Evolutionary conservation across 2,329 filamentous ascomycete species (phyloP), one percentile per base, ranked within the genome.

Genomic region (Domatiomyces catenatus): DNA sequence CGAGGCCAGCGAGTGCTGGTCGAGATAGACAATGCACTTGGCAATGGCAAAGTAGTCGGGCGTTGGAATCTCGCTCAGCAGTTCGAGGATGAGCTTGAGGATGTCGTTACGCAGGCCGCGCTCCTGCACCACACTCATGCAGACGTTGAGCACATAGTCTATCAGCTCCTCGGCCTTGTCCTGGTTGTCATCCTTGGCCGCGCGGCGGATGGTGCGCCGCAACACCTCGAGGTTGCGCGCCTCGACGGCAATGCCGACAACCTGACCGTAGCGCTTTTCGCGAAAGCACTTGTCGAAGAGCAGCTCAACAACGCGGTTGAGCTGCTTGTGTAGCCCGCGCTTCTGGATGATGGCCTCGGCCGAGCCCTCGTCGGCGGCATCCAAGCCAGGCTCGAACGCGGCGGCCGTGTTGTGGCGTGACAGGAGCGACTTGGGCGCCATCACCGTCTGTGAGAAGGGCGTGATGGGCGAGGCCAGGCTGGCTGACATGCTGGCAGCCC

Each of bases 41-140:
- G 92, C 90, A 61, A 98, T 96, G 18, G 92, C 87, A 66, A 98
- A 98, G 69, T 94, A 96, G 65, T 98, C 92, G 0, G 92, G 92
- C 53, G 79, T 86, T 1, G 88, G 85, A 50, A 94, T 92, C 52
- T 93, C 86, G 70, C 84, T 94, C 53, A 98, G 75, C n/a, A 98
- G 79, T 53, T 90, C 86, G n/a, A 98, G 80, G 50, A 98, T 92
- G 45, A 98, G 75, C 60, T 84, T 83, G 52, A 98, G 70, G 49
- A 98, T 95, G 72, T 82, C 77, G 60, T 81, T 81, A 55, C 92
- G 81, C 62, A 96, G 78, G 46, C 82, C 81, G 49, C 90, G 80
- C 70, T 98, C 92, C 68, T 96, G 92, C 17, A 98, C 88, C 54
- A 96, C 83, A 55, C 93, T 89, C 87, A 98, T 94, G 73, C 90